Conservation (phyloP, 2,329 filamentous ascomycete species). For the Pyricularia sp. region DNA sequence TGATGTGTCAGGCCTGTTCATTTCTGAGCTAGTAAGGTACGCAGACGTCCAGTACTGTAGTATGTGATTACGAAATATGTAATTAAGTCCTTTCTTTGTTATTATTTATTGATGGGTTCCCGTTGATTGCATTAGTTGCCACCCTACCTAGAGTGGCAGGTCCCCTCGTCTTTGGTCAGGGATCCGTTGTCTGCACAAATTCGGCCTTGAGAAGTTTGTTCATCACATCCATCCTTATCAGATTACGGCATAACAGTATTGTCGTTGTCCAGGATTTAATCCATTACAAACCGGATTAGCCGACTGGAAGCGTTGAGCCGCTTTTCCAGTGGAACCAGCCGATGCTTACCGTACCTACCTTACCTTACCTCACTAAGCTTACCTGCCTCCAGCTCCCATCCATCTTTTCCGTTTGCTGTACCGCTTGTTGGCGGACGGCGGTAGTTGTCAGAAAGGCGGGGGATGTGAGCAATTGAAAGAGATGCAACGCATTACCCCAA, state of each 20-base stretch:
- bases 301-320: not conserved
- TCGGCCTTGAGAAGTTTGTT: not conserved
- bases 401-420: not conserved
- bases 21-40: not conserved
- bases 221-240: not conserved
- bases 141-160: not conserved
- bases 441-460: not conserved
- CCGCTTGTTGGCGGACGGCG: not conserved
- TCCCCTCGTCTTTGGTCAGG: not conserved
- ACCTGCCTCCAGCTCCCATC: not conserved
- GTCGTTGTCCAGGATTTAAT: not conserved
- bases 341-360: not conserved
- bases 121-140: not conserved
- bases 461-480: not conserved
- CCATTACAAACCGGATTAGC: too few species aligned
- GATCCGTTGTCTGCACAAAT: not conserved
- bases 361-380: not conserved
- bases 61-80: not conserved
- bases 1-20: not conserved
- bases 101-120: not conserved
- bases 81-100: not conserved
- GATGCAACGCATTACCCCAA: not conserved
- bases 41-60: too few species aligned
- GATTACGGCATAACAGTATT: not conserved
- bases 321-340: not conserved